These are phyloP conservation scores for Rugosomyces carneus DNA, from an alignment of 1,284 basidiomycete genomes.

Conservation along the genomic window DNA sequence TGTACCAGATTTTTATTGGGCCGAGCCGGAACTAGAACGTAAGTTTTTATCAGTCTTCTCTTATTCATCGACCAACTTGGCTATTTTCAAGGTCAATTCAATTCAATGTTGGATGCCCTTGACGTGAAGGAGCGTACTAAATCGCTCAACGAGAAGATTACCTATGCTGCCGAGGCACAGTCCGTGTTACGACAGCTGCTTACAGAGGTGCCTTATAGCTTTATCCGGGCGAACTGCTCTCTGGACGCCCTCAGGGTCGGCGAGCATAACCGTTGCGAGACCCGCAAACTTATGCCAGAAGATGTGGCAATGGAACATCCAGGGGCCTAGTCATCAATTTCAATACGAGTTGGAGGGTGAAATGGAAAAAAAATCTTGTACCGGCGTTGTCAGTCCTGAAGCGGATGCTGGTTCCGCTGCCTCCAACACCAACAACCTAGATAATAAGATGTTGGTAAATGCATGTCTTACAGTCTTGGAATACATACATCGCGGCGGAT, in stretches of 20 bases:
- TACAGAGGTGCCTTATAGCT: conserved; percentile 64
- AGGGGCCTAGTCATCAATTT: conserved; percentile 15
- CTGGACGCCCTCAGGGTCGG: conserved; percentile 14
- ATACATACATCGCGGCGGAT: conserved; percentile 19
- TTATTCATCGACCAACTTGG: background rate
- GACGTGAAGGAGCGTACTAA: conserved; percentile 78
- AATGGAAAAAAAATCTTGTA: conserved; percentile 2
- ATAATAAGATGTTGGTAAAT: background rate
- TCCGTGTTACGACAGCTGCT: conserved; percentile 70
- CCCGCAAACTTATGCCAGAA: conserved; percentile 26
- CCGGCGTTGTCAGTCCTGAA: conserved; percentile 22
- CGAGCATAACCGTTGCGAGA: conserved; percentile 22
- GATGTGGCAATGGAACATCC: conserved; percentile 26
- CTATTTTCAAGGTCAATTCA: conserved; percentile 62
- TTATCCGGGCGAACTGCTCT: conserved; percentile 13
- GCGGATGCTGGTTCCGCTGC: conserved; percentile 16
- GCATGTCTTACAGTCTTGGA: background rate
- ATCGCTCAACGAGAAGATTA: conserved; percentile 87
- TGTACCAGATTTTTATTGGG: conserved; percentile 89
- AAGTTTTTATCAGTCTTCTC: conserved; percentile 14
- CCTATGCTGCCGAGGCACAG: conserved; percentile 84
- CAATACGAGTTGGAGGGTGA: background rate
- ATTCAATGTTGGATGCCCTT: conserved; percentile 72
- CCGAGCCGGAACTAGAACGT: conserved; percentile 84
- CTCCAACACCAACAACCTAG: conserved; percentile 19